phyloP scores from a whole-genome alignment of 2,329 filamentous ascomycete species.

The Ascochyta lentis region DNA sequence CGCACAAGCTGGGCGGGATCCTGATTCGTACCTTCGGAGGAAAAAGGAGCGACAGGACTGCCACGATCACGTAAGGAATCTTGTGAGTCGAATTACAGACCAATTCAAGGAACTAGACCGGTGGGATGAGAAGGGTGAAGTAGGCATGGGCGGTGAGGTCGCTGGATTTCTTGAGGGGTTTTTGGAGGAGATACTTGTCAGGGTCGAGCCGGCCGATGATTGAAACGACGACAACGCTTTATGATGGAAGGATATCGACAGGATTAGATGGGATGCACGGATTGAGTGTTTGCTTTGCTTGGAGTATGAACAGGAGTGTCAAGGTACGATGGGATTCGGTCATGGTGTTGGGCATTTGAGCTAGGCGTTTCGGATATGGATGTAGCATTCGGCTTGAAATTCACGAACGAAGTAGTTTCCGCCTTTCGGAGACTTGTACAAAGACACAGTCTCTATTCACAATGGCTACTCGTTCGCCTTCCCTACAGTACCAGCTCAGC shows the following conservation, averaged over 20 bases:
- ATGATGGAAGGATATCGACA: not conserved
- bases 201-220: constrained; percentile 87
- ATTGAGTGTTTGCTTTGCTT: constrained; percentile 2
- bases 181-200: constrained; percentile 89
- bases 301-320: not conserved
- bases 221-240: constrained; percentile 13
- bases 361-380: not conserved
- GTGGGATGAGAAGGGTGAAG: constrained; percentile 82
- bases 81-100: constrained; percentile 82
- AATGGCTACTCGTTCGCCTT: too few species aligned
- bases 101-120: constrained; percentile 90
- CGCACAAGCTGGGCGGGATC: constrained; percentile 61
- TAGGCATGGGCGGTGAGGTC: constrained; percentile 93
- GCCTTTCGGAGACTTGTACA: too few species aligned
- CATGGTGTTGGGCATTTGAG: not conserved
- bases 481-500: not conserved
- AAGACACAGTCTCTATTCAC: too few species aligned
- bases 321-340: not conserved
- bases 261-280: not conserved
- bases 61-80: constrained; percentile 80
- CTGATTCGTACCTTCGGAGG: constrained; percentile 57
- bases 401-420: too few species aligned
- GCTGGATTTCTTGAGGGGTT: constrained; percentile 89
- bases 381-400: not conserved
- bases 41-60: constrained; percentile 60